Conservation (phyloP, 148 eudicot genomes). For the Drosera capensis region DNA sequence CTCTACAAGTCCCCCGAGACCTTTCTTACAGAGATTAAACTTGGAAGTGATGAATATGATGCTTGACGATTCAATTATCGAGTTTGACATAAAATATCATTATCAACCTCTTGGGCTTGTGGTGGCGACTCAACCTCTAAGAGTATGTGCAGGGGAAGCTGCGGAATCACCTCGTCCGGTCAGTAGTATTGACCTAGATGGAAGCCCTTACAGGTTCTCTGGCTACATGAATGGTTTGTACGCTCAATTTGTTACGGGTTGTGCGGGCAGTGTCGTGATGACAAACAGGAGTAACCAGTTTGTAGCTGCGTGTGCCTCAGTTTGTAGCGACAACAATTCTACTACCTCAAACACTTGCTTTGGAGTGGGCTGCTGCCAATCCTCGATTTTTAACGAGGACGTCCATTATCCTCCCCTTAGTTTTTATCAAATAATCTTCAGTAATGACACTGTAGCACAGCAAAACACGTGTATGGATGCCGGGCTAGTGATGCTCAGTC, state of each 20-base stretch:
- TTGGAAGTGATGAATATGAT: constrained; percentile 1
- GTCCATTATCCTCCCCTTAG: too few relatives aligned
- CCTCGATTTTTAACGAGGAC: constrained; percentile 1
- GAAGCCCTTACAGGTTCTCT: neutral
- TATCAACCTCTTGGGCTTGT: neutral
- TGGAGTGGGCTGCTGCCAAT: constrained; percentile 30
- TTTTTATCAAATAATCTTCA: constrained; percentile 1
- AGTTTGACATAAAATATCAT: too few relatives aligned
- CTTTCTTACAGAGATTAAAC: neutral
- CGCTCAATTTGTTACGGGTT: neutral
- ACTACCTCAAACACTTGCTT: constrained; percentile 6
- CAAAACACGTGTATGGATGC: neutral
- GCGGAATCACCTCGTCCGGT: neutral
- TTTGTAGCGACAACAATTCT: constrained; percentile 5
- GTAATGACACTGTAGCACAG: neutral
- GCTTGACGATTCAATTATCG: too few relatives aligned
- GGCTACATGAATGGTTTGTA: neutral
- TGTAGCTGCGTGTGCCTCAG: constrained; percentile 7
- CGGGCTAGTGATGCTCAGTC: neutral
- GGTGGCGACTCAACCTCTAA: constrained; percentile 4
- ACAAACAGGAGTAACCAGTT: neutral
- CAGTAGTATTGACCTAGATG: neutral
- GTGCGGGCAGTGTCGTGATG: neutral
- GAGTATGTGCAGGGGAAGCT: neutral
- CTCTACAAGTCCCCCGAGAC: constrained; percentile 2